These are phyloP conservation scores for Metarhizium album DNA, from an alignment of 2,329 filamentous ascomycete species.

Conservation along the genomic window DNA sequence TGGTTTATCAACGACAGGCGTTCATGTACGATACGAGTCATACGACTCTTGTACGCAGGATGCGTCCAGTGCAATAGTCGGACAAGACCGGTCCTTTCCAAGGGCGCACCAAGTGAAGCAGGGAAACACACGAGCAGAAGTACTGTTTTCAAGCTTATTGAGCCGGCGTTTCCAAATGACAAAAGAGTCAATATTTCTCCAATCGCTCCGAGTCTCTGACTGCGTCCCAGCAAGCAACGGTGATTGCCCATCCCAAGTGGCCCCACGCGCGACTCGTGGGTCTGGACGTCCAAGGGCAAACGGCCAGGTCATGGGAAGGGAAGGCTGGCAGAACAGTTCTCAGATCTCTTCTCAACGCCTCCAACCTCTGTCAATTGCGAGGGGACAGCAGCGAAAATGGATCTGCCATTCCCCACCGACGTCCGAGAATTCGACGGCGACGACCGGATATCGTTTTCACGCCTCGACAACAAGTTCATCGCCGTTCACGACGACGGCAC, in stretches of 20 bases:
- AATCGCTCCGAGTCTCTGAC: too few species aligned
- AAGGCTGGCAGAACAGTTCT: background rate
- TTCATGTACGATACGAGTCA: too few species aligned
- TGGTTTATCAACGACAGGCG: too few species aligned
- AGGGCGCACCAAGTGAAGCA: too few species aligned
- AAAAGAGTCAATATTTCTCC: too few species aligned
- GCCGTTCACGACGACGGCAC: slow-evolving; percentile 75
- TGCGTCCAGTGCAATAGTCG: too few species aligned
- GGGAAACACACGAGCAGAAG: too few species aligned
- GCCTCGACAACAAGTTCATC: slow-evolving; percentile 68
- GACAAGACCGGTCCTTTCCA: too few species aligned
- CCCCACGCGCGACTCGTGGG: slow-evolving; percentile 2
- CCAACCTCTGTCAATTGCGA: background rate
- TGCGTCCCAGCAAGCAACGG: background rate
- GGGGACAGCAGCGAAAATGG: slow-evolving; percentile 15
- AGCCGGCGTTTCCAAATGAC: too few species aligned
- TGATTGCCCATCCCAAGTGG: background rate
- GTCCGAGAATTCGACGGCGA: slow-evolving; percentile 63
- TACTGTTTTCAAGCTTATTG: too few species aligned
- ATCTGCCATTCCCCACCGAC: slow-evolving; percentile 43
- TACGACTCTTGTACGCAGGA: too few species aligned
- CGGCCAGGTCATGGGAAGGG: background rate
- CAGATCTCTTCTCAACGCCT: background rate
- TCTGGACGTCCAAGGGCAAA: slow-evolving; percentile 1
- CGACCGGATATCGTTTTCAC: slow-evolving; percentile 79